Conservation (phyloP, 352 stramenopile genomes). For the Globisporangium irregulare region DNA sequence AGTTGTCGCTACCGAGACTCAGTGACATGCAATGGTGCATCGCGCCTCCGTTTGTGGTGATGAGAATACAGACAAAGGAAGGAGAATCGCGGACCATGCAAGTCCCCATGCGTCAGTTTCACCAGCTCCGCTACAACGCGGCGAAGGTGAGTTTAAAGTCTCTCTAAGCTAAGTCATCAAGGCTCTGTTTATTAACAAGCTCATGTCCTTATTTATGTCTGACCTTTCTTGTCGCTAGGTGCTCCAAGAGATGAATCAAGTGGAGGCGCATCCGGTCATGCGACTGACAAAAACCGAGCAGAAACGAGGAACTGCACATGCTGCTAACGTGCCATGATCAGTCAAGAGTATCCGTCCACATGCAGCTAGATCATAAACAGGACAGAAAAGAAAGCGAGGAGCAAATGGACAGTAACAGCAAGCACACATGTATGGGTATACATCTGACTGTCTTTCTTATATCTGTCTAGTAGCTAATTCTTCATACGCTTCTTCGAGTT, state of each 20-base stretch:
- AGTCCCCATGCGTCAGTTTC: constrained; percentile 62
- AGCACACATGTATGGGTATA: not conserved
- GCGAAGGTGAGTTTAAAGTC: constrained; percentile 32
- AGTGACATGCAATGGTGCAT: constrained; percentile 34
- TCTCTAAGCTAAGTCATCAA: not conserved
- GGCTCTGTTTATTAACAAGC: not conserved
- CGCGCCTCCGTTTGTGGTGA: constrained; percentile 24
- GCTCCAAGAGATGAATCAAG: constrained; percentile 71
- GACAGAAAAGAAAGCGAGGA: not conserved
- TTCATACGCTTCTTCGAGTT: constrained; percentile 85
- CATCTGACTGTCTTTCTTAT: constrained; percentile 1
- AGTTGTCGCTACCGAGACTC: constrained; percentile 36
- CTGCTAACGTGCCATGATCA: not conserved
- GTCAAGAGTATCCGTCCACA: not conserved
- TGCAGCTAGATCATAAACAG: not conserved
- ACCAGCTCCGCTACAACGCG: constrained; percentile 70
- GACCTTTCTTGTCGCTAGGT: constrained; percentile 23
- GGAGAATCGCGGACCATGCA: constrained; percentile 38
- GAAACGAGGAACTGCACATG: not conserved
- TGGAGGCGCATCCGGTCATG: constrained; percentile 78
- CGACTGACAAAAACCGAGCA: constrained; percentile 51
- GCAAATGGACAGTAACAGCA: not conserved
- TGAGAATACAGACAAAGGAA: constrained; percentile 56
- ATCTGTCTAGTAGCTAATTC: constrained; percentile 37
- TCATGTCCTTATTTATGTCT: not conserved